A percentile compares a stretch with the other conserved stretches of the same genome.
These are phyloP conservation scores for Penstemon barbatus DNA, from an alignment of 257 asterid genomes.

Conservation along the genomic window DNA sequence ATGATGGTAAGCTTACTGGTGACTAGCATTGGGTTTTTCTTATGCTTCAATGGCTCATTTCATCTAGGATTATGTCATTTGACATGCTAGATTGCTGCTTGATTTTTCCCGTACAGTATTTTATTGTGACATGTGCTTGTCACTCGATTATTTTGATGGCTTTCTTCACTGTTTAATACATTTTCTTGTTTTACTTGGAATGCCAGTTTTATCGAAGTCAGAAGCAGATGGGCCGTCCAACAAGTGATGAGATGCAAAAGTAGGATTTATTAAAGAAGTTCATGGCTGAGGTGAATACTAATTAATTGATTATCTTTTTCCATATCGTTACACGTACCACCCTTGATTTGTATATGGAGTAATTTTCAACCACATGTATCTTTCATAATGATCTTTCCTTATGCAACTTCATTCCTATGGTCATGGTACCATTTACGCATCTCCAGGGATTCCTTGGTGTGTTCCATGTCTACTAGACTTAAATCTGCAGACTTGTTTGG, in stretches of 20 bases:
- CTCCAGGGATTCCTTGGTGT: too few species aligned
- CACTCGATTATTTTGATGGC: neutral
- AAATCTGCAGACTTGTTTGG: conserved; percentile 36
- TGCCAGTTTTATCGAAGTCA: conserved; percentile 44
- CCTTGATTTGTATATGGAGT: too few species aligned
- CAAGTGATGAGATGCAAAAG: conserved; percentile 76
- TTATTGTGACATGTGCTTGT: neutral
- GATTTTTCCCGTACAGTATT: neutral
- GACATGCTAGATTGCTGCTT: neutral
- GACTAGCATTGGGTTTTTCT: neutral
- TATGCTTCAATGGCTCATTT: neutral
- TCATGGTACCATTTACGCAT: too few species aligned
- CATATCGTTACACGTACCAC: neutral
- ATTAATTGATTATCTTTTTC: neutral
- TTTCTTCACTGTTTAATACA: neutral
- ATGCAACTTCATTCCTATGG: too few species aligned
- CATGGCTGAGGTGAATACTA: conserved; percentile 56
- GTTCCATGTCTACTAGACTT: too few species aligned
- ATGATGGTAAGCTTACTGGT: conserved; percentile 62
- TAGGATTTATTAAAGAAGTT: conserved; percentile 64
- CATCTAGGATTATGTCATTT: neutral
- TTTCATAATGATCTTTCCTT: too few species aligned
- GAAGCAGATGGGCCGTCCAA: conserved; percentile 76
- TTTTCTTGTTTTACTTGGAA: conserved; percentile 6
- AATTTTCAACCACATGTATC: too few species aligned